Conservation (phyloP, 768 basidiomycete genomes). For the Boletus vinaceobasis region DNA sequence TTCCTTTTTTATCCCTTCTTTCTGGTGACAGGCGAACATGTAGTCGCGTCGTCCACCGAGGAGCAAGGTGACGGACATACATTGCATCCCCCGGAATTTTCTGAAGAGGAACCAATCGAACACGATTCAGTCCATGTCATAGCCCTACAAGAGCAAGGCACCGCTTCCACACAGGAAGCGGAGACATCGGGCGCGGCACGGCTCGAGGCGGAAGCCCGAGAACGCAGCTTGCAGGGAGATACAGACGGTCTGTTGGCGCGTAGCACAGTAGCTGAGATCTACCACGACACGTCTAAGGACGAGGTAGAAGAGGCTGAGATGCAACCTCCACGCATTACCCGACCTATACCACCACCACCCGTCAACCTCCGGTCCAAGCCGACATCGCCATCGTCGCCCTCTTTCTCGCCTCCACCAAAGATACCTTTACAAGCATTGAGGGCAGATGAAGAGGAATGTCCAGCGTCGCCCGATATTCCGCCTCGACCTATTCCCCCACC, state of each 20-base stretch:
- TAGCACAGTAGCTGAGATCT: conserved; percentile 1
- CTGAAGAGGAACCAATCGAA: conserved; percentile 8
- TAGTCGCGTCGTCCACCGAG: conserved; percentile 12
- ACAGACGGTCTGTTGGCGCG: neutral
- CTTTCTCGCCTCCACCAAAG: conserved; percentile 15
- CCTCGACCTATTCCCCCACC: conserved; percentile 31
- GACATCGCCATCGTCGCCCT: conserved; percentile 13
- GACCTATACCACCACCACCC: conserved; percentile 33
- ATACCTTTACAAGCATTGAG: conserved; percentile 9
- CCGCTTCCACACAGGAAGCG: neutral
- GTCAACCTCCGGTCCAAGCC: conserved; percentile 25
- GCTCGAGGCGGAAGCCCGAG: neutral
- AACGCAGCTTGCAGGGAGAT: neutral
- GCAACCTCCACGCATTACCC: conserved; percentile 31
- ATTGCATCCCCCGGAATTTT: neutral
- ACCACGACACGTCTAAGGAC: conserved; percentile 1
- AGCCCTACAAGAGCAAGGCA: conserved; percentile 3
- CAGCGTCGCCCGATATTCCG: conserved; percentile 28
- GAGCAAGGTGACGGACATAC: conserved; percentile 7
- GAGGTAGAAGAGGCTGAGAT: conserved; percentile 26
- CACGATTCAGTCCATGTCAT: neutral
- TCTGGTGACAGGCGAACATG: conserved; percentile 23
- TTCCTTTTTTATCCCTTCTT: neutral
- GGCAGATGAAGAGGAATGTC: conserved; percentile 22
- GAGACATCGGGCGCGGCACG: neutral